A percentile compares a stretch with the other conserved stretches of the same genome.
Evolutionary conservation across 495 filamentous ascomycete species (phyloP).

Genomic region (Penicillium angulare): DNA sequence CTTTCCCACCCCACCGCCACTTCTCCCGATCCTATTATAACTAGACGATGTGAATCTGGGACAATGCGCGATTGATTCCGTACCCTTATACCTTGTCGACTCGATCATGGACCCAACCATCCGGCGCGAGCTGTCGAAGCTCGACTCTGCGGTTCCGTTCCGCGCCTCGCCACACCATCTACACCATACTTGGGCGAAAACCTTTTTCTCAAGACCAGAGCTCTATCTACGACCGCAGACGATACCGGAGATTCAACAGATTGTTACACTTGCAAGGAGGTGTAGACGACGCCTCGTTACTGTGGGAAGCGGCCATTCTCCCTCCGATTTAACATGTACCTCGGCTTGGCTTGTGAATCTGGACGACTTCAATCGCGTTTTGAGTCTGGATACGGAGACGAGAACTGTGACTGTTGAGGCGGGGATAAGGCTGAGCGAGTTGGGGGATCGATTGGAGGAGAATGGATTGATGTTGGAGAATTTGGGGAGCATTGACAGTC

Average conservation of each 20-base stretch:
- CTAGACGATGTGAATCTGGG: constrained; percentile 15
- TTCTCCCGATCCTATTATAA: background rate
- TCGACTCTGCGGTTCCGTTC: constrained; percentile 67
- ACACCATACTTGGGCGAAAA: constrained; percentile 97
- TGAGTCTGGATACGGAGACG: constrained; percentile 62
- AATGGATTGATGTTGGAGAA: constrained; percentile 80
- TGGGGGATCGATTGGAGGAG: constrained; percentile 67
- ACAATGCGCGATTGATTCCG: too few species aligned
- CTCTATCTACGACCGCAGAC: constrained; percentile 82
- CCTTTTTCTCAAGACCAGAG: constrained; percentile 82
- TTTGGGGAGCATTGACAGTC: constrained; percentile 90
- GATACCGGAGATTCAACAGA: constrained; percentile 76
- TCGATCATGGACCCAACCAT: constrained; percentile 47
- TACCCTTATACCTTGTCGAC: constrained; percentile 5
- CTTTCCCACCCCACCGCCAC: background rate
- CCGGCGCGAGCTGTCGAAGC: constrained; percentile 50
- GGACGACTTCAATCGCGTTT: constrained; percentile 71
- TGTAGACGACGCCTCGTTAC: constrained; percentile 77
- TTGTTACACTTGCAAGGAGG: constrained; percentile 75
- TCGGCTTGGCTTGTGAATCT: constrained; percentile 94
- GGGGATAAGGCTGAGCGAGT: constrained; percentile 74
- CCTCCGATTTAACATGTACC: constrained; percentile 88
- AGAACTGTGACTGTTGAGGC: constrained; percentile 73
- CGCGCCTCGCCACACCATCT: constrained; percentile 65
- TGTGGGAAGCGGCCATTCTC: constrained; percentile 86